These are phyloP conservation scores for Teratosphaeria destructans DNA, from an alignment of 2,329 filamentous ascomycete species.

Conservation along the genomic window DNA sequence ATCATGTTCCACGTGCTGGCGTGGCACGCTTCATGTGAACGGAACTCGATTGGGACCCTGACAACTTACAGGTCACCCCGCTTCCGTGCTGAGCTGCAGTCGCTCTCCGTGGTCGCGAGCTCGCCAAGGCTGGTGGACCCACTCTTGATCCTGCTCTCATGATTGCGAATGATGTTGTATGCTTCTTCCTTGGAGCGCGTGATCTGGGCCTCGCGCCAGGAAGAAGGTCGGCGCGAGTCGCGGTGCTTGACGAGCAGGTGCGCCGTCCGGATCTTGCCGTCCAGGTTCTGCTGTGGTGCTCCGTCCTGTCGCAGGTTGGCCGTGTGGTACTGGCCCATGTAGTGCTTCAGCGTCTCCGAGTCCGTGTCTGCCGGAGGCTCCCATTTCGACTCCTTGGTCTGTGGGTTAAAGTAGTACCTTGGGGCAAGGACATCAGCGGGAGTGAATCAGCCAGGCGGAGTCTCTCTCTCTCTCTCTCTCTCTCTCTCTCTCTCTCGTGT, in stretches of 20 bases:
- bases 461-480: background rate
- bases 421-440: background rate
- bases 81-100: constrained; percentile 93
- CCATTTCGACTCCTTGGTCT: constrained; percentile 84
- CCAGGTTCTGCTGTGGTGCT: constrained; percentile 25
- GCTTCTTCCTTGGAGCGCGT: constrained; percentile 84
- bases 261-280: constrained; percentile 84
- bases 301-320: constrained; percentile 30
- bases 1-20: background rate
- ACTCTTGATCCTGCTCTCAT: constrained; percentile 66
- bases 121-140: constrained; percentile 64
- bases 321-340: constrained; percentile 80
- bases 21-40: background rate
- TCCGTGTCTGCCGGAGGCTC: constrained; percentile 83
- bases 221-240: constrained; percentile 77
- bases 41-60: background rate
- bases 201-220: constrained; percentile 86
- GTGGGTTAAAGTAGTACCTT: constrained; percentile 84
- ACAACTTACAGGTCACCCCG: constrained; percentile 66
- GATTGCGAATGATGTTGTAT: constrained; percentile 59
- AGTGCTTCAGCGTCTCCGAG: constrained; percentile 81
- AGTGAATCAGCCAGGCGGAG: background rate
- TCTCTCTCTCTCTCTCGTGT: background rate
- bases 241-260: constrained; percentile 91
- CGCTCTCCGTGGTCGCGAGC: constrained; percentile 77